Evolutionary conservation across 805 yeast genomes (phyloP).

Genomic region (Saccharomycopsis lassenensis): DNA sequence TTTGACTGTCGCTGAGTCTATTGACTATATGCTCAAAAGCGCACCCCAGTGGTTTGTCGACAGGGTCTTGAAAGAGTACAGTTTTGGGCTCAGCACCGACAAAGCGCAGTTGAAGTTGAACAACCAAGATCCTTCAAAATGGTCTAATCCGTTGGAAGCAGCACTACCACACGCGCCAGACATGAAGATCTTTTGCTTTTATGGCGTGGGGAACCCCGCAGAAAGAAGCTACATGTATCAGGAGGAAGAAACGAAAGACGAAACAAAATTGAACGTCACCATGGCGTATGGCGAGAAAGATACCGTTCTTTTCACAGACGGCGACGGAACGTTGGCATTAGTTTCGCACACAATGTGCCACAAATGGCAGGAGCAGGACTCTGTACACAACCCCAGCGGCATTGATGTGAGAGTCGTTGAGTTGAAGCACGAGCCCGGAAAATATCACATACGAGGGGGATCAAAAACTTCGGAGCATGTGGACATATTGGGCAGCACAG

Average conservation of each 20-base stretch:
- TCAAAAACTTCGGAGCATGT: slow-evolving; percentile 97
- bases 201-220: slow-evolving; percentile 95
- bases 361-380: slow-evolving; percentile 61
- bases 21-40: slow-evolving; percentile 50
- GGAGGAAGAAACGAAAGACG: slow-evolving; percentile 46
- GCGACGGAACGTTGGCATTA: slow-evolving; percentile 91
- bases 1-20: slow-evolving; percentile 52
- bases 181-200: slow-evolving; percentile 77
- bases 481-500: slow-evolving; percentile 89
- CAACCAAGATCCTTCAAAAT: slow-evolving; percentile 61
- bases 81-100: slow-evolving; percentile 63
- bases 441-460: slow-evolving; percentile 93
- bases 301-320: slow-evolving; percentile 80
- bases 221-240: slow-evolving; percentile 86
- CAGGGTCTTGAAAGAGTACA: slow-evolving; percentile 59
- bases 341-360: slow-evolving; percentile 86
- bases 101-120: slow-evolving; percentile 49
- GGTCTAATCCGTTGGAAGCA: slow-evolving; percentile 94
- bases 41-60: slow-evolving; percentile 70
- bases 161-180: slow-evolving; percentile 90
- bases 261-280: slow-evolving; percentile 50
- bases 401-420: slow-evolving; percentile 72
- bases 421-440: slow-evolving; percentile 85
- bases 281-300: slow-evolving; percentile 51
- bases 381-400: slow-evolving; percentile 72